Conservation (phyloP, 257 asterid species). For the Mentha longifolia region DNA sequence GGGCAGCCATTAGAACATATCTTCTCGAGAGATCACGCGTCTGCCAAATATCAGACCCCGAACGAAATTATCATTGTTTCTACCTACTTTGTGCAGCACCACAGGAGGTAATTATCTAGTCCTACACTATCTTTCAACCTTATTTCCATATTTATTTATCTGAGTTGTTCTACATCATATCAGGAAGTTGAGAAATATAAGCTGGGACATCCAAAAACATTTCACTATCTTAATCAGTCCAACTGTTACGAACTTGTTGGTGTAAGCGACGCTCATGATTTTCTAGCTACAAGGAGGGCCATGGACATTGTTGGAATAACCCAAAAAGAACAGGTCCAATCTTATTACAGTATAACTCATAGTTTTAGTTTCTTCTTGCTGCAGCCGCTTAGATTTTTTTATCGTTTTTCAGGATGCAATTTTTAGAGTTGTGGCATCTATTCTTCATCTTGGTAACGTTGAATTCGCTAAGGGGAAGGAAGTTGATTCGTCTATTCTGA, state of each 20-base stretch:
- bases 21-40: slow-evolving; percentile 99
- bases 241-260: slow-evolving; percentile 88
- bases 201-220: slow-evolving; percentile 79
- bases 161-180: slow-evolving; percentile 39
- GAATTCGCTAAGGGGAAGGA: slow-evolving; percentile 82
- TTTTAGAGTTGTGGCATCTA: slow-evolving; percentile 93
- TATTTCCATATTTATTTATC: slow-evolving; percentile 22
- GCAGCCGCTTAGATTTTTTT: slow-evolving; percentile 28
- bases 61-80: slow-evolving; percentile 95
- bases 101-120: slow-evolving; percentile 64
- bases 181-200: slow-evolving; percentile 92
- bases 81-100: slow-evolving; percentile 99
- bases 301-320: slow-evolving; percentile 98
- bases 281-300: slow-evolving; percentile 96
- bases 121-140: slow-evolving; percentile 24
- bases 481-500: slow-evolving; percentile 80
- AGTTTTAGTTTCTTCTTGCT: slow-evolving; percentile 21
- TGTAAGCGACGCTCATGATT: slow-evolving; percentile 85
- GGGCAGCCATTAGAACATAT: slow-evolving; percentile 97
- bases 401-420: slow-evolving; percentile 77
- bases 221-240: slow-evolving; percentile 89
- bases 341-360: slow-evolving; percentile 22
- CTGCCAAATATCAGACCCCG: slow-evolving; percentile 97
- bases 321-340: slow-evolving; percentile 79
- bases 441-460: slow-evolving; percentile 94